Base-by-base conservation (phyloP, 2,329 filamentous ascomycete species). In the Trichoderma semiorbis region DNA sequence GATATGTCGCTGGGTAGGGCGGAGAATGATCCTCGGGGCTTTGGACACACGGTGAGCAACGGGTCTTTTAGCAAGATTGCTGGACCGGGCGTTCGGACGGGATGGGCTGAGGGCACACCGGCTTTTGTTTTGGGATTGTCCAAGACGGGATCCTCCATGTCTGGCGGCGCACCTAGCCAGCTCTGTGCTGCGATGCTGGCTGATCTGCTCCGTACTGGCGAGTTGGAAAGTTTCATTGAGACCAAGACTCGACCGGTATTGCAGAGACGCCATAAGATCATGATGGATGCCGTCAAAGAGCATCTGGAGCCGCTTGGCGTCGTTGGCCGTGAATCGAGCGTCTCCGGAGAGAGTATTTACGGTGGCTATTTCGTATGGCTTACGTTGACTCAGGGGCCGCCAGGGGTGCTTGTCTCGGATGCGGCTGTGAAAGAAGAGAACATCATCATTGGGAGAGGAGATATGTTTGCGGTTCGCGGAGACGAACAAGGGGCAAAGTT, bases 301-400 rank as follows among this genome's bases (percentile, higher is more conserved):
- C 80, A 91, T 62, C 83, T 97, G 2, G 78, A 85, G 0, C 91
- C 92, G 1, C 82, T 92, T 0, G 92, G 91, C 2, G 87, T 92
- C 0, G 78, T 70, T 32, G 79, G 84, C 39, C 77, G 79, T 32
- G 79, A 82, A 75, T 75, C 77, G 21, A 80, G 76, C 16, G 81
- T 86, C 70, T 76, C 79, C 1, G 79, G 83, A 70, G 80, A 83
- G 39, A 79, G 83, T 4, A 80, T 91, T 3, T 91, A 91, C 34
- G 94, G 94, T 0, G 94, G 94, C 0, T 97, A 95, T 79, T 97
- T 97, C 79, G 84, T 97, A 62, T 97, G 94, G 94, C 80, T 97
- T 30, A 85, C 84, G 1, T 80, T 97, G 5, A 90, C 91, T 0
- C 74, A 79, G 2, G 79, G 74, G 70, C 58, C 83, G 3, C 81